These are phyloP conservation scores for Paraconiothyrium brasiliense DNA, from an alignment of 2,329 filamentous ascomycete species.

Conservation along the genomic window DNA sequence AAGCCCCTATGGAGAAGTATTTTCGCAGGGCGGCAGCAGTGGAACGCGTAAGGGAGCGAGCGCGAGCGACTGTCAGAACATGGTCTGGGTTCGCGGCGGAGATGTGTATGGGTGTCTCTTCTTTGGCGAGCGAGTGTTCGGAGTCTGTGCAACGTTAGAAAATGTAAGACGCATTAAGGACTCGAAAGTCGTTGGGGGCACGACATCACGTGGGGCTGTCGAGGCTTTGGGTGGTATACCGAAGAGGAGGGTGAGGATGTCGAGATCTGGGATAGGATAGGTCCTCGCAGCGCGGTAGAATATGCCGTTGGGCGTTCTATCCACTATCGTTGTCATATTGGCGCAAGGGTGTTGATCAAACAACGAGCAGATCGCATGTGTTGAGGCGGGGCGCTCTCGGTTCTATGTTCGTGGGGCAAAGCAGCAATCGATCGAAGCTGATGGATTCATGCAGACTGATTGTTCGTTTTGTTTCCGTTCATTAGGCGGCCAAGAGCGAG, in stretches of 20 bases:
- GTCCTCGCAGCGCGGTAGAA: conserved; percentile 44
- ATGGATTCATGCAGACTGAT: no score
- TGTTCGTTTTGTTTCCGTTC: no score
- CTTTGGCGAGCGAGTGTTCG: conserved; percentile 35
- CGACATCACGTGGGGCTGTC: neutral
- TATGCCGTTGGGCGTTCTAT: conserved; percentile 40
- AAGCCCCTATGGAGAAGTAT: neutral
- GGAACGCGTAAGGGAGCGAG: neutral
- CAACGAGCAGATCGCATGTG: no score
- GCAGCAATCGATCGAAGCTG: no score
- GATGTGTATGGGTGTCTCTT: conserved; percentile 63
- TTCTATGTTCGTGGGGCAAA: no score
- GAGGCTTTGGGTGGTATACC: conserved; percentile 46
- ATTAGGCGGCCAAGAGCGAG: no score
- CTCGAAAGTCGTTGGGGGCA: neutral
- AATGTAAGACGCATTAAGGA: neutral
- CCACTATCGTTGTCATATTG: conserved; percentile 45
- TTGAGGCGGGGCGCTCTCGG: no score
- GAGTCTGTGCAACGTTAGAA: neutral
- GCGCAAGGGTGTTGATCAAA: no score
- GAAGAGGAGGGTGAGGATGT: conserved; percentile 54
- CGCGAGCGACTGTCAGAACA: conserved; percentile 44
- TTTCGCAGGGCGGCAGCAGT: neutral
- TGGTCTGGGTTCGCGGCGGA: conserved; percentile 66
- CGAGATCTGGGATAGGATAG: conserved; percentile 49